These are phyloP conservation scores for Hypoxylon sp. DNA, from an alignment of 2,329 filamentous ascomycete species.

Conservation along the genomic window DNA sequence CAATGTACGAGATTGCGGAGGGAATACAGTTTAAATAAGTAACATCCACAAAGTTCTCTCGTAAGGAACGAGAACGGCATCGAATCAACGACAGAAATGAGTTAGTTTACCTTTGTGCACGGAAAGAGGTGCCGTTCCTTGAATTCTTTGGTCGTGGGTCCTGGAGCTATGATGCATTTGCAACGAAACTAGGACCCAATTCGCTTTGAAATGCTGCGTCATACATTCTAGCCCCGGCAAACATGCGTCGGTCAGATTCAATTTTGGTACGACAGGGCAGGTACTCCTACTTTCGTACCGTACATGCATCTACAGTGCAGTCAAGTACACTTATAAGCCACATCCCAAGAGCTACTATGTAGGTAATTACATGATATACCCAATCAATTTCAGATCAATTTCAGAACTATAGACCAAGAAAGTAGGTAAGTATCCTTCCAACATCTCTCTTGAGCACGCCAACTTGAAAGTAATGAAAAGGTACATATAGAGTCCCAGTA, in stretches of 20 bases:
- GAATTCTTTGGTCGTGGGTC: conserved; percentile 34
- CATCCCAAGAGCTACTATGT: neutral
- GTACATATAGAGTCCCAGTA: neutral
- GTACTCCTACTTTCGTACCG: conserved; percentile 7
- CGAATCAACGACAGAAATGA: conserved; percentile 31
- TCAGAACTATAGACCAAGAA: neutral
- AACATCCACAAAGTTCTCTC: conserved; percentile 29
- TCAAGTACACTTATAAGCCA: neutral
- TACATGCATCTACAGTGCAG: neutral
- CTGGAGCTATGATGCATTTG: conserved; percentile 45
- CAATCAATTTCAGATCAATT: neutral
- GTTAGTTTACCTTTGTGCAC: conserved; percentile 36
- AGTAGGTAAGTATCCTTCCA: neutral
- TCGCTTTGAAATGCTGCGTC: conserved; percentile 41
- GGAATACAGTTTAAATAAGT: conserved; percentile 40
- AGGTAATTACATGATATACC: neutral
- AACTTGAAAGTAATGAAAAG: neutral
- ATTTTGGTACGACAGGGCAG: neutral
- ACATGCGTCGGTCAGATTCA: conserved; percentile 6
- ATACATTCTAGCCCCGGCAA: conserved; percentile 40
- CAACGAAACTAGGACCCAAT: conserved; percentile 44
- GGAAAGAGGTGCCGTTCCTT: conserved; percentile 42
- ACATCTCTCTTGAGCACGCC: neutral
- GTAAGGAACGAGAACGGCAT: conserved; percentile 28
- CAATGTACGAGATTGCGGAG: conserved; percentile 14